These are phyloP conservation scores for Hypoxylon crocopeplum DNA, from an alignment of 495 filamentous ascomycete species.

Conservation along the genomic window DNA sequence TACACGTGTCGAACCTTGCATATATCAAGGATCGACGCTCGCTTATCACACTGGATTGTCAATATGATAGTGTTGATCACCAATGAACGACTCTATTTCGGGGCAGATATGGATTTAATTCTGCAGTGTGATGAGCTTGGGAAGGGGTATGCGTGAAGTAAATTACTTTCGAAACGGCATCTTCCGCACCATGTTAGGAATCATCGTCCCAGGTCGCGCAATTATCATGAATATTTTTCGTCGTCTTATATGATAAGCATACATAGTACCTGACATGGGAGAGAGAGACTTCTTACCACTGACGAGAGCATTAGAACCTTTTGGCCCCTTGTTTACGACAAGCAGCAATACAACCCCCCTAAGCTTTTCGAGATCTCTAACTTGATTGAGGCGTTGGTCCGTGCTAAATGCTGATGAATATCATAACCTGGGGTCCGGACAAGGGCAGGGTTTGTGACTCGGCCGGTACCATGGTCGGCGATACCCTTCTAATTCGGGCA, in stretches of 20 bases:
- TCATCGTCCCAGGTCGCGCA: too few relatives aligned
- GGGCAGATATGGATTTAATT: neutral
- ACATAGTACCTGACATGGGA: too few relatives aligned
- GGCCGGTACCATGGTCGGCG: conserved; percentile 21
- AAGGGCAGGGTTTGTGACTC: conserved; percentile 5
- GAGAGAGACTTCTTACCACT: too few relatives aligned
- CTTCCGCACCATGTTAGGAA: too few relatives aligned
- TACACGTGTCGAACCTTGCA: neutral
- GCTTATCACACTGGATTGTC: neutral
- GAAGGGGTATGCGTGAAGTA: too few relatives aligned
- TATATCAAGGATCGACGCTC: neutral
- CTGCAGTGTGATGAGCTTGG: too few relatives aligned
- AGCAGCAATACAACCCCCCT: neutral
- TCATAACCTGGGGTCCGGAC: conserved; percentile 22
- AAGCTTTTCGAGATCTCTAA: too few relatives aligned
- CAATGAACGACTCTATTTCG: neutral
- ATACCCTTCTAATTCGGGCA: conserved; percentile 18
- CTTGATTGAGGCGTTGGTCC: conserved; percentile 15
- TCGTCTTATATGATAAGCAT: too few relatives aligned
- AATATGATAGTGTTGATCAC: conserved; percentile 8
- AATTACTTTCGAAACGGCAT: too few relatives aligned
- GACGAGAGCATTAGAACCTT: neutral
- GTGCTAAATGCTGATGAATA: conserved; percentile 7
- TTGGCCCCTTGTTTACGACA: neutral
- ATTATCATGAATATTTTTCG: too few relatives aligned